phyloP scores from a whole-genome alignment of 2,329 filamentous ascomycete species.

The Sordariomycetes sp. region DNA sequence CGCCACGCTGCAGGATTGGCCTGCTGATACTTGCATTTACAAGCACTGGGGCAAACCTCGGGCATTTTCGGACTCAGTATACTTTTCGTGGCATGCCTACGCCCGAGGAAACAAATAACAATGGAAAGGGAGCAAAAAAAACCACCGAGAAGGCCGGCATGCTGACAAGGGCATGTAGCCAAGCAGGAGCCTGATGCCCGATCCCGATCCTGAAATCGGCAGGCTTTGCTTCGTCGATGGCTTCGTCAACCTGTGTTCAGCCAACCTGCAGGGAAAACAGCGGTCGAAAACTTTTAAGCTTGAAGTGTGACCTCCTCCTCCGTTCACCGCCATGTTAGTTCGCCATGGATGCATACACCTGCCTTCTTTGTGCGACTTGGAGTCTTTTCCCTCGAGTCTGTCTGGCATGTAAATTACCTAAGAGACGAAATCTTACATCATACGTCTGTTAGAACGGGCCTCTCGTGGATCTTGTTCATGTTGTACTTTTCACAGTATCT shows the following conservation, averaged over 20 bases:
- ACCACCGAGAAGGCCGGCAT: background rate
- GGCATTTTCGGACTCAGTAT: background rate
- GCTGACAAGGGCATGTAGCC: background rate
- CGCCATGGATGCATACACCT: background rate
- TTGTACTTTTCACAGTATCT: no score
- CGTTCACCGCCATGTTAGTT: background rate
- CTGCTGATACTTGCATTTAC: background rate
- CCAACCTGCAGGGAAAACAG: background rate
- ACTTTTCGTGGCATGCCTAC: no score
- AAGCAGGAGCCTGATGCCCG: background rate
- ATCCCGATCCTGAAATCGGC: background rate
- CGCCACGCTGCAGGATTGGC: background rate
- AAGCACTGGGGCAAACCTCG: background rate
- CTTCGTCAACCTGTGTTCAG: background rate
- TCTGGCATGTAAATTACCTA: background rate
- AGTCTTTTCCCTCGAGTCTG: background rate
- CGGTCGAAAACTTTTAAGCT: background rate
- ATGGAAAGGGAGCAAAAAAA: background rate
- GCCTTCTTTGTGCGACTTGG: background rate
- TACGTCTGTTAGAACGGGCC: background rate
- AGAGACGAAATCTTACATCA: background rate
- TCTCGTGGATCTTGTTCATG: background rate
- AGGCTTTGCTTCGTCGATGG: background rate
- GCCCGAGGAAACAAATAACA: no score
- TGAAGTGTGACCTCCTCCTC: background rate